Evolutionary conservation across 2,329 filamentous ascomycete species (phyloP).

Genomic region (Diaporthe eres): DNA sequence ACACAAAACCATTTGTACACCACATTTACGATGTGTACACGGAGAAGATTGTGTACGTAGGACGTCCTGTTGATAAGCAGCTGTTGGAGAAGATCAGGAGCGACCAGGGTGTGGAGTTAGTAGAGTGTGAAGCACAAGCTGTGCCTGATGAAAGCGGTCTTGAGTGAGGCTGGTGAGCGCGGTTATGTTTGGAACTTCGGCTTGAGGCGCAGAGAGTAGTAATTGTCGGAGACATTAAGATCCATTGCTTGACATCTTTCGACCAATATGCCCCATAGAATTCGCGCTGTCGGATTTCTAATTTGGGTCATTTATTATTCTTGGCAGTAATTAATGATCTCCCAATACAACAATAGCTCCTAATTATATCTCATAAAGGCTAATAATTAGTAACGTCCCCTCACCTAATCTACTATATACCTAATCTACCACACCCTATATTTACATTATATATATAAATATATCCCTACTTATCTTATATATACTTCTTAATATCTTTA

Average conservation of each 20-base stretch:
- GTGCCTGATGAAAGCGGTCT: not conserved
- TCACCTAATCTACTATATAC: too few species aligned
- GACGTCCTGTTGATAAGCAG: not conserved
- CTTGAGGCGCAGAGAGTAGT: too few species aligned
- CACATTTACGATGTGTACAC: not conserved
- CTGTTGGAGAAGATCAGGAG: not conserved
- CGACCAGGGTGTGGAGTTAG: not conserved
- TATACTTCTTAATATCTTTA: not conserved
- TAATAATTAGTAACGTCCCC: not conserved
- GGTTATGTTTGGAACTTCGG: not conserved
- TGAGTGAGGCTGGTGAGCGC: not conserved
- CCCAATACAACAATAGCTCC: too few species aligned
- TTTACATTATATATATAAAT: not conserved
- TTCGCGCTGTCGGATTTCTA: too few species aligned
- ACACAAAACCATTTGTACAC: not conserved
- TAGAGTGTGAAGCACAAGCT: not conserved
- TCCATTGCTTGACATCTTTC: too few species aligned
- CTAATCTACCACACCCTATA: too few species aligned
- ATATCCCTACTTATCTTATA: not conserved
- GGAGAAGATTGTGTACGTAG: not conserved
- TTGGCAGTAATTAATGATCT: too few species aligned
- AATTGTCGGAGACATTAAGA: too few species aligned
- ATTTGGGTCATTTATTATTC: too few species aligned
- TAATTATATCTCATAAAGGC: too few species aligned
- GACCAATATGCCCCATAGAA: too few species aligned